phyloP scores from a whole-genome alignment of 2,329 filamentous ascomycete species.

The Talaromyces sp. region DNA sequence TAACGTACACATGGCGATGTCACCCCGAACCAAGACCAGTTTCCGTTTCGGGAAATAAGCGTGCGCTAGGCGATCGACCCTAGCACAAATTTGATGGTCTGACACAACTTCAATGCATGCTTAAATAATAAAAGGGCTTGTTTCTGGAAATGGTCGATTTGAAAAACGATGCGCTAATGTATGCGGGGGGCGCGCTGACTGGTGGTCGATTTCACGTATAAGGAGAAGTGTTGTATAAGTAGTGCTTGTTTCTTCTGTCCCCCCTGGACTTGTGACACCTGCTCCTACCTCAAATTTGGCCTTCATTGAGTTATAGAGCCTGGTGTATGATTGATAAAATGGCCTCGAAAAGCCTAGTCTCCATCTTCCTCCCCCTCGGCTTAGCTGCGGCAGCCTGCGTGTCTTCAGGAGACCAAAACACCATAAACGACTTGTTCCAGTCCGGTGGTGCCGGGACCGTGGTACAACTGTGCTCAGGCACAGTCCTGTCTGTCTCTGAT shows the following conservation, averaged over 20 bases:
- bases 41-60: neutral
- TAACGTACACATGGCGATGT: neutral
- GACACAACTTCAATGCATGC: neutral
- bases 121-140: neutral
- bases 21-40: neutral
- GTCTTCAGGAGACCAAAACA: constrained; percentile 8
- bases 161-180: neutral
- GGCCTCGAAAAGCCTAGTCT: neutral
- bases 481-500: constrained; percentile 50
- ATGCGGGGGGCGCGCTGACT: neutral
- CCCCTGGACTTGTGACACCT: neutral
- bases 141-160: neutral
- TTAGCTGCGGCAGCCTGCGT: constrained; percentile 3
- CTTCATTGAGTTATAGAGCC: neutral
- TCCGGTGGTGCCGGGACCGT: constrained; percentile 4
- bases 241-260: neutral
- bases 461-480: constrained; percentile 7
- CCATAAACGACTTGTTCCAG: constrained; percentile 7
- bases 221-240: neutral
- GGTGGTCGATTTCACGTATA: neutral
- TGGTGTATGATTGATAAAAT: neutral
- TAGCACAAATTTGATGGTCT: neutral
- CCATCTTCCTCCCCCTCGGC: neutral
- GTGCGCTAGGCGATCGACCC: neutral
- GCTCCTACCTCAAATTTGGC: neutral